These are phyloP conservation scores for Apiospora sp. DNA, from an alignment of 2,329 filamentous ascomycete species.

Conservation along the genomic window DNA sequence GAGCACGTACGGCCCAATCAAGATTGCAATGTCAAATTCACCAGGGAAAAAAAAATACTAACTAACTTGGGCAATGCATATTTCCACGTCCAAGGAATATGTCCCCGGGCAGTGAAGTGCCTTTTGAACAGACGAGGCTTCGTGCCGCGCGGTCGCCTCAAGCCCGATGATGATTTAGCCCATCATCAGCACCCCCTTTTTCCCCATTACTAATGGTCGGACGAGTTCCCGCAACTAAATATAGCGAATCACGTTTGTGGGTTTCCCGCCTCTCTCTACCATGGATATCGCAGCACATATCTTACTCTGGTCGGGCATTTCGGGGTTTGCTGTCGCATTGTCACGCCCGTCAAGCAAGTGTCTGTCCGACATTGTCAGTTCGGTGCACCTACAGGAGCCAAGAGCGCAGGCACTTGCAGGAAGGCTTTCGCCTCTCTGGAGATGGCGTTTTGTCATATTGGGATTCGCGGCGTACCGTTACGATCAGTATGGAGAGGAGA, in stretches of 20 bases:
- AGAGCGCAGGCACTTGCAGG: neutral
- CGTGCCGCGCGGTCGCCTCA: neutral
- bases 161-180: neutral
- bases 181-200: neutral
- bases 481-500: neutral
- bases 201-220: neutral
- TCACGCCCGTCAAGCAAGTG: neutral
- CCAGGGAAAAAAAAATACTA: neutral
- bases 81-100: neutral
- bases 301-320: neutral
- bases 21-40: neutral
- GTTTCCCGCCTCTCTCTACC: neutral
- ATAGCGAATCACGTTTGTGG: neutral
- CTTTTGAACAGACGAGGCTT: neutral
- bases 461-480: neutral
- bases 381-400: neutral
- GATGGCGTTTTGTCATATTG: neutral
- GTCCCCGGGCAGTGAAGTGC: neutral
- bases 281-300: neutral
- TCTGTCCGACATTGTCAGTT: neutral
- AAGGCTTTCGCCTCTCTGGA: neutral
- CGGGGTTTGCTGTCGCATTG: neutral
- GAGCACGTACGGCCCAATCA: neutral
- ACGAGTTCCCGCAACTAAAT: neutral
- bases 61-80: neutral